These are phyloP conservation scores for Phytophthora quininea DNA, from an alignment of 352 stramenopile genomes.

Conservation along the genomic window DNA sequence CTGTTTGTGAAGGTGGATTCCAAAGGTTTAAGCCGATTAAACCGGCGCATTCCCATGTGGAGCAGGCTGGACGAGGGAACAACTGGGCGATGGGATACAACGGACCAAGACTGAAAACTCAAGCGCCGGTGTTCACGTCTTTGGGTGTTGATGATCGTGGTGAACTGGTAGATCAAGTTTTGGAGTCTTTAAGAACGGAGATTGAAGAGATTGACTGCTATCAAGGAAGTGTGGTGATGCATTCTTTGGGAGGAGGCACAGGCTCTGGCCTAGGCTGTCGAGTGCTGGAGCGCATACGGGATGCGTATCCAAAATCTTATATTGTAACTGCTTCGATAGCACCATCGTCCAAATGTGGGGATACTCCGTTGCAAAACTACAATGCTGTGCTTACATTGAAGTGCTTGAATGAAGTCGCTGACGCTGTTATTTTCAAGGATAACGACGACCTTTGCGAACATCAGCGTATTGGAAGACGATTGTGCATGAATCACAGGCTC, in stretches of 20 bases:
- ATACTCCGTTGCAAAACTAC: constrained; percentile 89
- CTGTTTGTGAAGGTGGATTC: constrained; percentile 24
- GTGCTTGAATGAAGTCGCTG: constrained; percentile 70
- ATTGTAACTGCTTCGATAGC: constrained; percentile 72
- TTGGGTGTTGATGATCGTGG: constrained; percentile 34
- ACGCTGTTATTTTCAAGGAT: constrained; percentile 86
- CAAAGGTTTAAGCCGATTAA: no score
- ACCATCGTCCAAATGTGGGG: constrained; percentile 61
- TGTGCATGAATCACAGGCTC: constrained; percentile 1
- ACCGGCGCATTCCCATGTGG: constrained; percentile 57
- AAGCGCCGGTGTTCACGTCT: constrained; percentile 36
- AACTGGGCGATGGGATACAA: constrained; percentile 91
- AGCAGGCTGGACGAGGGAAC: constrained; percentile 82
- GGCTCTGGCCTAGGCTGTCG: constrained; percentile 81
- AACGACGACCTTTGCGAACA: constrained; percentile 82
- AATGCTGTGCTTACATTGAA: constrained; percentile 79
- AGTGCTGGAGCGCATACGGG: constrained; percentile 80
- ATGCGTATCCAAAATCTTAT: constrained; percentile 77
- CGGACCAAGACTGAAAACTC: constrained; percentile 27
- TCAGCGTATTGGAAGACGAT: constrained; percentile 61
- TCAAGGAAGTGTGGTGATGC: constrained; percentile 76
- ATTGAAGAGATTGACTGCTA: constrained; percentile 74
- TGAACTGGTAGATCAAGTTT: constrained; percentile 66
- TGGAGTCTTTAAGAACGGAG: constrained; percentile 80
- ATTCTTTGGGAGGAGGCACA: constrained; percentile 84